phyloP scores from a whole-genome alignment of 768 basidiomycete species.

The Podaxis pistillaris region DNA sequence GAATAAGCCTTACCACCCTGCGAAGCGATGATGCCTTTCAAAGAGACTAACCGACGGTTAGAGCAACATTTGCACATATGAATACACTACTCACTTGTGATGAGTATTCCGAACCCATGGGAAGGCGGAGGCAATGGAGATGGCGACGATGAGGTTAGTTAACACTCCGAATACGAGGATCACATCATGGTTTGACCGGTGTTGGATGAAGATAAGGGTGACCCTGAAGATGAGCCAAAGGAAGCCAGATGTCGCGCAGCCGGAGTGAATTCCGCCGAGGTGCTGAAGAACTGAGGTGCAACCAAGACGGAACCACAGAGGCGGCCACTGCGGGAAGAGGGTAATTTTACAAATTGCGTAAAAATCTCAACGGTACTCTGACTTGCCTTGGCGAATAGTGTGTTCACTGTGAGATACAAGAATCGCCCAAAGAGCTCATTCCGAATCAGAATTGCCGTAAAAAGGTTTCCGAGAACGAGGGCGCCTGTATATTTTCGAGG shows the following conservation, averaged over 20 bases:
- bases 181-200: constrained; percentile 47
- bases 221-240: constrained; percentile 70
- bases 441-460: constrained; percentile 69
- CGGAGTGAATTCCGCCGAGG: constrained; percentile 83
- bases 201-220: constrained; percentile 49
- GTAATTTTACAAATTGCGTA: constrained; percentile 4
- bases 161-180: constrained; percentile 62
- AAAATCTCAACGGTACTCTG: neutral
- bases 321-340: constrained; percentile 36
- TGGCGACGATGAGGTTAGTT: constrained; percentile 55
- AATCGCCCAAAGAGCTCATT: constrained; percentile 84
- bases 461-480: constrained; percentile 72
- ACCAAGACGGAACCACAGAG: constrained; percentile 55
- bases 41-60: constrained; percentile 51
- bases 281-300: constrained; percentile 77
- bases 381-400: constrained; percentile 71
- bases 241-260: constrained; percentile 74
- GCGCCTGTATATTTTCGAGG: constrained; percentile 65
- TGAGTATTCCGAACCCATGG: constrained; percentile 82
- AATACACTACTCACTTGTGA: constrained; percentile 58
- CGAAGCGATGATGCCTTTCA: constrained; percentile 79
- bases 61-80: neutral
- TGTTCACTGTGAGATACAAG: constrained; percentile 70
- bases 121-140: constrained; percentile 65
- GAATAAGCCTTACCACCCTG: constrained; percentile 59